These are phyloP conservation scores for Fusarium solani-melongenae DNA, from an alignment of 2,329 filamentous ascomycete genomes.

Conservation along the genomic window DNA sequence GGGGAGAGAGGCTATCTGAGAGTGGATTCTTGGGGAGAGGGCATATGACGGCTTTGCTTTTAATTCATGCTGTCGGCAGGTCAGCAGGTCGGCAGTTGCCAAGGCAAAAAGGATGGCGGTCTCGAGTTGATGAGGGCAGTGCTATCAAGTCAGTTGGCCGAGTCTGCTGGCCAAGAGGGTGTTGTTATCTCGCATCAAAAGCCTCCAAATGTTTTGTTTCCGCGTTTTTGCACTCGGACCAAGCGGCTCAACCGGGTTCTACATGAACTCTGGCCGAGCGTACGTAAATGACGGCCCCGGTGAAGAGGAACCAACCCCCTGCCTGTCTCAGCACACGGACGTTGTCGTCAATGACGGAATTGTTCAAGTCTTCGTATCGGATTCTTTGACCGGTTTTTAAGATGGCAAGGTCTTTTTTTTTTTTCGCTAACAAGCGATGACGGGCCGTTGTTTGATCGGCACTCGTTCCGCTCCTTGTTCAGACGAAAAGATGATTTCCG, in stretches of 20 bases:
- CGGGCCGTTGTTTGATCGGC: conserved; percentile 26
- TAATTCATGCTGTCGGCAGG: neutral
- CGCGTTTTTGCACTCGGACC: neutral
- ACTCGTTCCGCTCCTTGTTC: neutral
- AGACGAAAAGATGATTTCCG: neutral
- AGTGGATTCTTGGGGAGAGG: neutral
- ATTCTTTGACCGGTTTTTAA: neutral
- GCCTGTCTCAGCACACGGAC: neutral
- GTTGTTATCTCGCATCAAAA: neutral
- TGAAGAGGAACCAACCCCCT: neutral
- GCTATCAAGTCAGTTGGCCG: neutral
- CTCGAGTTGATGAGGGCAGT: neutral
- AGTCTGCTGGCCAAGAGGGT: neutral
- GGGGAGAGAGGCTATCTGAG: conserved; percentile 5
- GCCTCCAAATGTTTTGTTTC: neutral
- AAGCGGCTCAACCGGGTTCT: neutral
- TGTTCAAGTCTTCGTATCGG: neutral
- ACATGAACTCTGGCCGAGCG: neutral
- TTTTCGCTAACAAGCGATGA: neutral
- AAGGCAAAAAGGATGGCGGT: neutral
- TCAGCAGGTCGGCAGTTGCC: conserved; percentile 1
- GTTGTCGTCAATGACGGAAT: neutral
- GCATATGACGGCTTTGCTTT: neutral
- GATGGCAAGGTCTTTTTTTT: neutral
- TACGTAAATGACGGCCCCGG: neutral